Base-by-base conservation (phyloP, 1,284 basidiomycete species). In the Agaricales sp. region DNA sequence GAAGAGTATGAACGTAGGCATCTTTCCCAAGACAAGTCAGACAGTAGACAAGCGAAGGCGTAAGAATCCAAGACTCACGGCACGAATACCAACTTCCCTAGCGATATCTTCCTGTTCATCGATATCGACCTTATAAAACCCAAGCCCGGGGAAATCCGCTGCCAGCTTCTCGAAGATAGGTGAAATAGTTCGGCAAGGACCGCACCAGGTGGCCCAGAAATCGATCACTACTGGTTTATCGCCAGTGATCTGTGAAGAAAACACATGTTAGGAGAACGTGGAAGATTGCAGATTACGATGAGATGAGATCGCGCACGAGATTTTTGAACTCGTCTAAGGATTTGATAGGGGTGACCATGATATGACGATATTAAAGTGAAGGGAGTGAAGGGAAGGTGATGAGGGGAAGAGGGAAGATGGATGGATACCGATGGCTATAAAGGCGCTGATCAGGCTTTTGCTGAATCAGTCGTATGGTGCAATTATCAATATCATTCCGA, bases 71-170 rank as follows among this genome's bases (percentile, higher is more conserved):
- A 45, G 12, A 68, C 78, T 54, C 59, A 82, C 80, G 48, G 84
- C 83, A 58, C 78, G 77, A 66, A 96, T 78, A 48, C 77, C 79
- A 51, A 84, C 78, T 63, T 85, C 84, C 59, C 78, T 64, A 4
- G 73, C 62, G 51, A 82, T 74, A 3, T 73, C 67, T 11, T 60
- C 55, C 47, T 73, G 73, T 43, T 67, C 74, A 60, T 92, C 88
- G 46, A 87, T 78, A 63, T 92, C 85, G 57, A 93, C 84, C 70
- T 92, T 92, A 76, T 82, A 88, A 66, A 89, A 74, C 23, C 70
- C 64, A 48, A 75, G 55, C 59, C 64, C 66, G 3, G 41, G 51
- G 43, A 57, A 58, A 56, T 74, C 65, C 2, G 54, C 61, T 6
- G 80, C 72, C 50, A 90, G 63, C 67, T 82, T 81, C 67, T 86